A percentile compares a stretch with the other conserved stretches of the same genome.
These are phyloP conservation scores for Limtongia smithiae DNA, from an alignment of 805 yeast species.

Conservation along the genomic window DNA sequence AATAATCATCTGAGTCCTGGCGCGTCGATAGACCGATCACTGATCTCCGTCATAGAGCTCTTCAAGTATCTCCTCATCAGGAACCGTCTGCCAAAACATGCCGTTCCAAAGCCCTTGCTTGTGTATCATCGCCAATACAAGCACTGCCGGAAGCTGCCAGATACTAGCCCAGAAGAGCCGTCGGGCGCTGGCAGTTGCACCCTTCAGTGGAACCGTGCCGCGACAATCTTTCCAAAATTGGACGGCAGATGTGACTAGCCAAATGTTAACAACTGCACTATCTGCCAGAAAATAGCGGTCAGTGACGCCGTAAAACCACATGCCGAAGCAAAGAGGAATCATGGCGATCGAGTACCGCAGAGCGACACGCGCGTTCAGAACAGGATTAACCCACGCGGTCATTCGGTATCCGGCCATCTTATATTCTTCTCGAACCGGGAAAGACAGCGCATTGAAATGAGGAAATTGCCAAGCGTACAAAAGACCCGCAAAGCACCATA, in stretches of 20 bases:
- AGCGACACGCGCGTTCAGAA: conserved; percentile 88
- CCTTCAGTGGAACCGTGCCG: conserved; percentile 6
- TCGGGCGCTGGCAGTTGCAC: conserved; percentile 60
- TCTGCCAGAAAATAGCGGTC: conserved; percentile 80
- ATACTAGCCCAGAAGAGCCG: conserved; percentile 92
- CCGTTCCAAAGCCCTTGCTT: conserved; percentile 95
- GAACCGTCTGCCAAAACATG: conserved; percentile 33
- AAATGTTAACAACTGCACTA: conserved; percentile 74
- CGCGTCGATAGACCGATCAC: not conserved
- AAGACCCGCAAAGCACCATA: conserved; percentile 88
- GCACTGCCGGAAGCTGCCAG: conserved; percentile 85
- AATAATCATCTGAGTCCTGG: no score
- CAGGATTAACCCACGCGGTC: conserved; percentile 92
- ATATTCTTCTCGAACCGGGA: conserved; percentile 82
- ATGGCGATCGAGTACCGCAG: conserved; percentile 83
- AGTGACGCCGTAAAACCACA: conserved; percentile 73
- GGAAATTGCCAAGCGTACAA: conserved; percentile 99
- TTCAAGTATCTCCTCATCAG: not conserved
- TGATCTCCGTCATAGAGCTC: not conserved
- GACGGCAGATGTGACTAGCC: conserved; percentile 77
- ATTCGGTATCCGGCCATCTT: conserved; percentile 93
- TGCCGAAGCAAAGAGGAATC: conserved; percentile 89
- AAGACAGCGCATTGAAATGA: conserved; percentile 89
- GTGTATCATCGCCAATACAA: conserved; percentile 89
- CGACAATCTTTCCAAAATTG: conserved; percentile 77